Evolutionary conservation across 257 asterid species (phyloP), one percentile per base, ranked within the genome.

Genomic region (Plantago ovata): DNA sequence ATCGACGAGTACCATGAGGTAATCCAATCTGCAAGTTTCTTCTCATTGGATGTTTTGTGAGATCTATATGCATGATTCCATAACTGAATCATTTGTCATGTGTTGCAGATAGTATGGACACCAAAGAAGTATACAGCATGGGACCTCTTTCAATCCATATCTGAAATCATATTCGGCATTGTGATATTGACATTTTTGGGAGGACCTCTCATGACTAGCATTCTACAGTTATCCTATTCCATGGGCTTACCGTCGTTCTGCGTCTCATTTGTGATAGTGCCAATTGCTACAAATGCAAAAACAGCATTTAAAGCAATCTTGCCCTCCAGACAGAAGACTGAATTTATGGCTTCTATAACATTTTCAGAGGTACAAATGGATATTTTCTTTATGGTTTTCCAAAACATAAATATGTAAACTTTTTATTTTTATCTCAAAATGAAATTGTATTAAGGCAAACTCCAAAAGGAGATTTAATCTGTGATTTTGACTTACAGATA

Each of bases 1-100:
- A 41, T 55, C 5, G 68, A 69, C 8, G 65, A 73, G 62, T 76
- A 36, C 47, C 76, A 77, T 67, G 60, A 69, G 76, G 83, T 68
- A 49, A 19, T 45, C 28, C 3, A 28, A 28, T 28, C 36, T 28
- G 36, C 36, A 28, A 3, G 36, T 28, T 28, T 28, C 7, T 6
- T 8, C 36, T 28, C 4, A 28, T 6, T 28, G 4, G 36, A 28
- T 1, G 36, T 28, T 28, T 28, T 28, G 0, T 28, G 36, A 28
- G 36, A 28, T 8, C 36, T 28, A 4, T 0, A 9, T 46, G 24
- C 1, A 9, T 46, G 24, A 14, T 46, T 46, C 12, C 13, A 46
- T 46, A 16, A 46, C 23, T 46, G 23, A 46, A 46, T 46, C 6
- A 10, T 8, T 13, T 23, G 11, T 22, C 10, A 4, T 22, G 24